A percentile compares a stretch with the other conserved stretches of the same genome.
Conservation (phyloP, 768 basidiomycete genomes). For the Amanita subjunquillea region DNA sequence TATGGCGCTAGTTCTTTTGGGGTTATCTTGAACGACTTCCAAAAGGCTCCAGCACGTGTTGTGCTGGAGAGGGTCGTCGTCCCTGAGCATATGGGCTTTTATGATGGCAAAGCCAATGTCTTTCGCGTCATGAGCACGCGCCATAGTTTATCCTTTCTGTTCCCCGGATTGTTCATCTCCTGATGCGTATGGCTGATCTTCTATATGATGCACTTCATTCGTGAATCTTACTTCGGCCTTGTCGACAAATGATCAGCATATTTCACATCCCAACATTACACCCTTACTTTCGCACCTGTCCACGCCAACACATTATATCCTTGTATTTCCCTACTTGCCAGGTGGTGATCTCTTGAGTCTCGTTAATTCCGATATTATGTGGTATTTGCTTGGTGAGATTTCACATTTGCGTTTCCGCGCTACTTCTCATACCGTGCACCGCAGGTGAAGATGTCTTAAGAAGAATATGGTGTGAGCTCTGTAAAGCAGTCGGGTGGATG, state of each 20-base stretch:
- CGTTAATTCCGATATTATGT: slow-evolving; percentile 46
- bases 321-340: slow-evolving; percentile 65
- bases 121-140: background rate
- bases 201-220: background rate
- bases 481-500: slow-evolving; percentile 78
- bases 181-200: background rate
- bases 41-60: background rate
- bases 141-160: background rate
- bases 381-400: slow-evolving; percentile 25
- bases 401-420: background rate
- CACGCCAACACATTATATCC: slow-evolving; percentile 61
- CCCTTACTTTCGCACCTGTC: slow-evolving; percentile 62
- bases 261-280: slow-evolving; percentile 75
- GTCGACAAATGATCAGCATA: slow-evolving; percentile 35
- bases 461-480: slow-evolving; percentile 69
- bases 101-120: background rate
- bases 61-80: background rate
- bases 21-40: background rate
- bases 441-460: slow-evolving; percentile 41
- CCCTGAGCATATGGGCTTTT: background rate
- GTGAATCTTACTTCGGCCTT: background rate
- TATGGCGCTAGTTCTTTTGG: background rate
- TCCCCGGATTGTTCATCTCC: background rate
- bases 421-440: slow-evolving; percentile 6
- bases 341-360: slow-evolving; percentile 80